Percentiles rank a stretch among this genome's conserved stretches.
phyloP scores from a whole-genome alignment of 768 basidiomycete species.

The Mycena metata region DNA sequence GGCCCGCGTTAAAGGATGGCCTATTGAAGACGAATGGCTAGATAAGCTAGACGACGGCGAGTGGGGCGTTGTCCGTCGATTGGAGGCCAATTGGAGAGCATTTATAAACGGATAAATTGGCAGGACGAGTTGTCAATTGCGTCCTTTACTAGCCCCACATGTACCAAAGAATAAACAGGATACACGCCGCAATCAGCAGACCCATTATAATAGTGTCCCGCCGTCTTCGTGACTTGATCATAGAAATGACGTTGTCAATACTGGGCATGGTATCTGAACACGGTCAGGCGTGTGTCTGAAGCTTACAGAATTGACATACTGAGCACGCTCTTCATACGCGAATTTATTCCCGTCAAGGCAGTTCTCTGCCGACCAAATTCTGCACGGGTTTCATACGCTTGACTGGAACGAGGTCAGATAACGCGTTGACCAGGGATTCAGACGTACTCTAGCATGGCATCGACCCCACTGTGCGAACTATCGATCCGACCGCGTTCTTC shows the following conservation, averaged over 20 bases:
- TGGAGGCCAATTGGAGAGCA: slow-evolving; percentile 79
- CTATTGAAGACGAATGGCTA: slow-evolving; percentile 72
- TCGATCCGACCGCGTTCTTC: slow-evolving; percentile 92
- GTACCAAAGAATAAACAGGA: slow-evolving; percentile 67
- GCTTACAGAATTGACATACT: slow-evolving; percentile 62
- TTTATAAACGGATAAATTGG: slow-evolving; percentile 55
- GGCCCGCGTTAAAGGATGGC: slow-evolving; percentile 84
- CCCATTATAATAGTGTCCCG: slow-evolving; percentile 93
- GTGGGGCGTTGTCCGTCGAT: slow-evolving; percentile 76
- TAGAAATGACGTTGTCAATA: slow-evolving; percentile 87
- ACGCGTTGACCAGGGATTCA: slow-evolving; percentile 10
- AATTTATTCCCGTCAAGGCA: slow-evolving; percentile 83
- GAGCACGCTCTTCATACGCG: slow-evolving; percentile 86
- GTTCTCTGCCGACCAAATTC: slow-evolving; percentile 90
- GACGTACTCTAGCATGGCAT: slow-evolving; percentile 87
- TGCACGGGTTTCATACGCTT: slow-evolving; percentile 96
- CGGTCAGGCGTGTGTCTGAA: neutral
- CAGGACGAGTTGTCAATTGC: neutral
- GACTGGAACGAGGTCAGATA: slow-evolving; percentile 60
- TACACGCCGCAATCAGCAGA: slow-evolving; percentile 87
- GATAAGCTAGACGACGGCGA: slow-evolving; percentile 50
- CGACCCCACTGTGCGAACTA: slow-evolving; percentile 94
- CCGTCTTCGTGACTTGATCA: slow-evolving; percentile 93
- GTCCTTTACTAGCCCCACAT: slow-evolving; percentile 54
- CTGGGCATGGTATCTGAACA: slow-evolving; percentile 92